These are phyloP conservation scores for Magnolia kwangsiensis DNA, from an alignment of 164 flowering plant species.

Conservation along the genomic window DNA sequence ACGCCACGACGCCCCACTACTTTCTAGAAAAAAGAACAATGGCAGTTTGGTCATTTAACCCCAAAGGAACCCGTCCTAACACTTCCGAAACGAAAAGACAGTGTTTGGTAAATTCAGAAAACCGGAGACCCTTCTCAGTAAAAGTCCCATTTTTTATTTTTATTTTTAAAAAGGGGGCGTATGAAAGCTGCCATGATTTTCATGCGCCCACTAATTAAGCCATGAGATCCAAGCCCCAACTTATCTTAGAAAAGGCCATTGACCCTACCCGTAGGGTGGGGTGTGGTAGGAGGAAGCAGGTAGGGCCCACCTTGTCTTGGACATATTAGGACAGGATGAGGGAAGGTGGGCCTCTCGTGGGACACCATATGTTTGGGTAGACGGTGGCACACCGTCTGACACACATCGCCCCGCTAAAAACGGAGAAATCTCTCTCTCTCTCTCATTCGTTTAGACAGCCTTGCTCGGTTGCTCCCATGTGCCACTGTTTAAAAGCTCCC, in stretches of 20 bases:
- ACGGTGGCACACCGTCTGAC: constrained; percentile 39
- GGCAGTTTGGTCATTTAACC: no score
- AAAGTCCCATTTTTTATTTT: no score
- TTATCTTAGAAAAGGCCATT: not conserved
- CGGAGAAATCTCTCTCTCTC: constrained; percentile 38
- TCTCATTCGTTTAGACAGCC: constrained; percentile 39
- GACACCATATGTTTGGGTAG: constrained; percentile 52
- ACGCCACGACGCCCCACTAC: no score
- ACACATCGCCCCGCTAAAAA: constrained; percentile 36
- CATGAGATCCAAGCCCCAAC: not conserved
- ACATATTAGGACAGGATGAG: constrained; percentile 56
- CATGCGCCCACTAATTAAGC: no score
- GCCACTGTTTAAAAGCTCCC: constrained; percentile 66
- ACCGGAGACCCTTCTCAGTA: no score
- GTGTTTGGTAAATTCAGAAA: no score
- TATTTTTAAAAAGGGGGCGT: not conserved
- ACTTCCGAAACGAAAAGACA: no score
- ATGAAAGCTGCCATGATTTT: not conserved
- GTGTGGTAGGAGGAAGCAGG: constrained; percentile 40
- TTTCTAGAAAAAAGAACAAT: no score
- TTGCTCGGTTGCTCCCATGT: constrained; percentile 93
- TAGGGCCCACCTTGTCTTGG: constrained; percentile 60
- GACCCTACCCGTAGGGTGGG: constrained; percentile 3
- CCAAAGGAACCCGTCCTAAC: no score
- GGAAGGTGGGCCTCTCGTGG: constrained; percentile 41